These are phyloP conservation scores for Suillus spraguei DNA, from an alignment of 768 basidiomycete genomes.

Conservation along the genomic window DNA sequence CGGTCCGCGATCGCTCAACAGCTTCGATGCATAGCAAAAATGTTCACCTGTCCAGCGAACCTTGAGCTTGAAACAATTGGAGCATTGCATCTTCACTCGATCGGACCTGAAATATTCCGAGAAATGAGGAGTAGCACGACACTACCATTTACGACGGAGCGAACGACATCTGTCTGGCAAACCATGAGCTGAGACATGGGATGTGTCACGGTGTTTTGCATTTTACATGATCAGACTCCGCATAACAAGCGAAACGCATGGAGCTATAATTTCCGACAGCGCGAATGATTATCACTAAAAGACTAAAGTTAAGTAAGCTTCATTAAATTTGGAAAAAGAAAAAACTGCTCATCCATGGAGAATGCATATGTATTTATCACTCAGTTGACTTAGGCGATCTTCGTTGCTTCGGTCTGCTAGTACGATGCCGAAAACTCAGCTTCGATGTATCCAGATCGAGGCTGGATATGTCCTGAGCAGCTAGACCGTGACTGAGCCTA, in stretches of 20 bases:
- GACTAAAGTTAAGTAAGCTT: constrained; percentile 10
- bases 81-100: neutral
- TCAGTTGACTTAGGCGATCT: neutral
- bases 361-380: neutral
- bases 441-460: neutral
- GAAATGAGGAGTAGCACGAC: neutral
- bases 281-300: constrained; percentile 9
- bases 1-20: neutral
- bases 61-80: neutral
- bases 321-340: constrained; percentile 10
- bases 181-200: neutral
- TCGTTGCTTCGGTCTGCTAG: neutral
- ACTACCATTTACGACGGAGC: neutral
- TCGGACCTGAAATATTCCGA: neutral
- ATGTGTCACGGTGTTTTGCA: no score
- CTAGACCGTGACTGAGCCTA: neutral
- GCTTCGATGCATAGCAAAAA: neutral
- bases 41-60: constrained; percentile 2
- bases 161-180: neutral
- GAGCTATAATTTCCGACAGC: constrained; percentile 4
- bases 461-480: neutral
- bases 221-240: neutral
- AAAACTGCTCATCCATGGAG: neutral
- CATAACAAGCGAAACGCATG: constrained; percentile 4
- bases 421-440: neutral